Evolutionary conservation across 2,329 filamentous ascomycete species (phyloP), one percentile per base, ranked within the genome.

Genomic region (Colletotrichum sp.): DNA sequence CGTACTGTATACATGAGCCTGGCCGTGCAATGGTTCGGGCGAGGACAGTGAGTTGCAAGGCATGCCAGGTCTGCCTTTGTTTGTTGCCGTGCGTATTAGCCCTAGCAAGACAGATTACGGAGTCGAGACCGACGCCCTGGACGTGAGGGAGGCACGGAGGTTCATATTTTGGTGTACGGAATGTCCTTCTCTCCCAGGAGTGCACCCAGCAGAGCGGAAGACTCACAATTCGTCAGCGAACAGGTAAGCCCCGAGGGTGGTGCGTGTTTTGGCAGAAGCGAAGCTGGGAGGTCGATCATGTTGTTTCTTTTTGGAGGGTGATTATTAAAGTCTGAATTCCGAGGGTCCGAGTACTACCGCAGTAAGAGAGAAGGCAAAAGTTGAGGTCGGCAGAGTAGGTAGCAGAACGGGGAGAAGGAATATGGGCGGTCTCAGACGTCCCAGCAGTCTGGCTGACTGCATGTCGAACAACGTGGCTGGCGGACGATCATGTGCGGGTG

Each of bases 381-480:
- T 43, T 43, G 39, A 43, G 39, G 39, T 43, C 18, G 39, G 39
- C 39, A n/a, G 18, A 43, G 43, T 48, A 13, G n/a, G 43, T 7
- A 48, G 43, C 43, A 21, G 43, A 48, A 43, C 39, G 39, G n/a
- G 57, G 28, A 63, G 24, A 63, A 63, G 59, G 59, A 48, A 48
- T 48, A 21, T 43, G 18, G 39, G 16, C 21, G 16, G 24, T 48
- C n/a, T 24, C 36, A 64, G 52, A 64, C 26, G 61, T 21, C 28
- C 60, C 60, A 60, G 52, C 34, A 57, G 24, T 30, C 60, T 71
- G 72, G 59, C 67, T 61, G 36, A 36, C 60, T 32, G 72, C 39
- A 36, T 66, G 68, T 60, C 32, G 34, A 60, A 57, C 52, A 68
- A 75, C 55, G 57, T 72, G 69, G 72, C 69, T 72, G 69, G 24